Evolutionary conservation across 2,329 filamentous ascomycete genomes (phyloP), one percentile per base, ranked within the genome.

Genomic region (Diaporthe sp.): DNA sequence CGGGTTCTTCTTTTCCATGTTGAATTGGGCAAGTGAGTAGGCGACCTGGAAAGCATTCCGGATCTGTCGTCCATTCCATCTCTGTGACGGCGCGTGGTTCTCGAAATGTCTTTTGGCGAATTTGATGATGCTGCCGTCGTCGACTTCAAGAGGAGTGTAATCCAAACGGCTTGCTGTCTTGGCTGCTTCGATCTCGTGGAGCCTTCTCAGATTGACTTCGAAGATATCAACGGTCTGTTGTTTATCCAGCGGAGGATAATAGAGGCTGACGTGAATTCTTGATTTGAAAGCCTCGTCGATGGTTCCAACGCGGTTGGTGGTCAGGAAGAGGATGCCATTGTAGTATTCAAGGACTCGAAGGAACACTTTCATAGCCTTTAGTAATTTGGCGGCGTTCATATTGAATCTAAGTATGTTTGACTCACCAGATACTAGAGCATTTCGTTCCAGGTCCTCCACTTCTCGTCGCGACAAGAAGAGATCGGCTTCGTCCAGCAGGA

Each of bases 241-340:
- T 37, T 76, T 53, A 37, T 79, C 72, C 6, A 84, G 78, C 1
- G 60, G 70, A 13, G 78, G 82, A 73, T 85, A 86, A 63, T 82
- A 83, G 0, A 86, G 79, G 17, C 78, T 82, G 10, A 85, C 76
- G 63, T 87, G 83, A 37, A 87, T 82, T 0, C 85, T 81, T 0
- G 85, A 86, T 51, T 81, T 81, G 78, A 87, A 86, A 2, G 86
- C 86, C 65, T 87, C 85, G 75, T 88, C 87, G n/a, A 88, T 83
- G 8, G 80, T 79, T 1, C 85, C 85, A 1, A 87, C 84, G 2
- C 85, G 83, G 78, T 88, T 88, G 10, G 86, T 88, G 0, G 86
- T 88, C 9, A 88, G 80, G 77, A 85, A 85, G 0, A 87, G 78
- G 68, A 87, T 84, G 1, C 86, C 85, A 3, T 0, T 73, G 57